Evolutionary conservation across 1,284 basidiomycete genomes (phyloP), one percentile per base, ranked within the genome.

Genomic region (Xanthoconium separans): DNA sequence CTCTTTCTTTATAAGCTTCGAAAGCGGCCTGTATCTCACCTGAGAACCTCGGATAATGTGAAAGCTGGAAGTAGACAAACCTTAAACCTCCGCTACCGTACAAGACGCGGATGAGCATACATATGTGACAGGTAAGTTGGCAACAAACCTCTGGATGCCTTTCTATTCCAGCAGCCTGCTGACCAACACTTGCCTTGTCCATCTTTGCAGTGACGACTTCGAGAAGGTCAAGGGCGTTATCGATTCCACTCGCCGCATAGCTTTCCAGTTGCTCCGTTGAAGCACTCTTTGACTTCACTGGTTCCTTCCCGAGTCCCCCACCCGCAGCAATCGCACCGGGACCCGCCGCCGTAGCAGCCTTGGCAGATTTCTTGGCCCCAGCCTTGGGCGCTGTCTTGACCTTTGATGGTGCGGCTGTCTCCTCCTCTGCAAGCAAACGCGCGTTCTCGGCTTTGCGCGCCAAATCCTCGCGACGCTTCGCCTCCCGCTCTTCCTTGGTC

Each of bases 191-290:
- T 1, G 93, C 92, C 73, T 95, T 97, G 72, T 98, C 95, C 77
- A 85, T 88, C 78, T 91, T 94, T 9, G 92, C 91, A 49, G 85
- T 96, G 12, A 96, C 93, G 3, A 96, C 80, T 55, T 91, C 87
- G 62, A 98, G 73, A 56, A 97, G 81, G 72, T 97, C 95, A 46
- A 99, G 72, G 10, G 93, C 94, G 68, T 95, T 91, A 68, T 99
- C 95, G 52, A 98, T 81, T 13, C 94, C 95, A 20, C 87, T 89
- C 7, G 95, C 96, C 12, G 83, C 72, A 70, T 83, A 92, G 65
- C 85, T 86, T 70, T 91, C 84, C 11, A 80, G 72, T 54, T 81
- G 77, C 55, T 75, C 75, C n/a, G 47, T 27, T 56, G 58, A 2
- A 39, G 57, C n/a, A 41, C 30, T 65, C 59, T 74, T 70, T 4